Evolutionary conservation across 352 stramenopile species (phyloP).

Genomic region (Phytophthora tentaculata): DNA sequence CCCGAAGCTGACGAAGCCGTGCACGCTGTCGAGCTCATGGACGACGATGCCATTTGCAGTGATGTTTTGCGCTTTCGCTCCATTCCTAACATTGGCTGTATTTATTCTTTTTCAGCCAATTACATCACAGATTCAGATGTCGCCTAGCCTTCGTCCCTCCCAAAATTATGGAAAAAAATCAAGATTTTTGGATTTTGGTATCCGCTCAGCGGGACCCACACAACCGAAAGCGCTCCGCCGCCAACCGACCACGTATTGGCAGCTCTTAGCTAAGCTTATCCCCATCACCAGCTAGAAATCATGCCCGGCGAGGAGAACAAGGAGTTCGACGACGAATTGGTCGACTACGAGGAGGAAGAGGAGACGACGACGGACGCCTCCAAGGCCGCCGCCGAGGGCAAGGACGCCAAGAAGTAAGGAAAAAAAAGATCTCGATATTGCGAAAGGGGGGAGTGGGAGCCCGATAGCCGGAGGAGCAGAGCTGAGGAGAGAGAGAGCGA

Average conservation of each 20-base stretch:
- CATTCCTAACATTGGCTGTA: constrained; percentile 8
- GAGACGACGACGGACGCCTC: constrained; percentile 78
- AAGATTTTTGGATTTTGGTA: constrained; percentile 32
- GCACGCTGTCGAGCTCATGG: constrained; percentile 16
- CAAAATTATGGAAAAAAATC: constrained; percentile 17
- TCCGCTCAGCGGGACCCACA: constrained; percentile 35
- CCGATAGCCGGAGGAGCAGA: constrained; percentile 29
- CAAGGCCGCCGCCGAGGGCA: constrained; percentile 79
- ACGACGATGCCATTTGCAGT: background rate
- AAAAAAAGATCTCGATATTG: constrained; percentile 61
- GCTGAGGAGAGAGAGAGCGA: constrained; percentile 31
- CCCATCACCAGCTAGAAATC: constrained; percentile 25
- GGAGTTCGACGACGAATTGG: constrained; percentile 89
- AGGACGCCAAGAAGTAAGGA: constrained; percentile 90
- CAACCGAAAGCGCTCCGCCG: constrained; percentile 40
- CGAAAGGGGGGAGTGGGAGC: constrained; percentile 16
- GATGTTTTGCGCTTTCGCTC: background rate
- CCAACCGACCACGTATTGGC: constrained; percentile 30
- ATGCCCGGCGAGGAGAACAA: constrained; percentile 90
- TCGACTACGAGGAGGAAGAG: constrained; percentile 91
- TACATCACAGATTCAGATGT: background rate
- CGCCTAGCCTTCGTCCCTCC: constrained; percentile 27
- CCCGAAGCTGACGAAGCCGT: constrained; percentile 22
- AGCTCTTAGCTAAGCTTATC: constrained; percentile 6
- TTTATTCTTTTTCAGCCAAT: constrained; percentile 39